Evolutionary conservation across 345 rosid genomes (phyloP).

Genomic region (Populus alba): DNA sequence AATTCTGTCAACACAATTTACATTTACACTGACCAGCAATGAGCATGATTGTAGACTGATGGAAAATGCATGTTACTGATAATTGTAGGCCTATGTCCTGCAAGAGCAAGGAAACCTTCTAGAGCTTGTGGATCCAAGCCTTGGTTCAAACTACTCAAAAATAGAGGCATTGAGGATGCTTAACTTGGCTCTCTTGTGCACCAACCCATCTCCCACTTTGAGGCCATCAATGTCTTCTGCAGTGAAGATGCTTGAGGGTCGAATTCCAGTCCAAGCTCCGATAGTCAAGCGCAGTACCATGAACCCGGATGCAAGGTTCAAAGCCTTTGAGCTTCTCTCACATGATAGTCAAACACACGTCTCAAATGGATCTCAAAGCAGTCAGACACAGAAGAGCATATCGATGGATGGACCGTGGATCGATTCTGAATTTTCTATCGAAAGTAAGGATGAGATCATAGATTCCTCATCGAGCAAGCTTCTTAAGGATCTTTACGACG

Average conservation of each 20-base stretch:
- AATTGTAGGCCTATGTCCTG: slow-evolving; percentile 69
- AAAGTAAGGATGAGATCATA: slow-evolving; percentile 30
- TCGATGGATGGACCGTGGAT: slow-evolving; percentile 69
- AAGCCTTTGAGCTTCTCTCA: slow-evolving; percentile 64
- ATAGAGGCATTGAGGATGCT: slow-evolving; percentile 68
- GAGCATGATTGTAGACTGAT: background rate
- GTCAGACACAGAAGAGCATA: slow-evolving; percentile 39
- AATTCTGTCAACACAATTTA: background rate
- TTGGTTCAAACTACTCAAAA: slow-evolving; percentile 51
- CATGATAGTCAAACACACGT: slow-evolving; percentile 56
- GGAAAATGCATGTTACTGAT: background rate
- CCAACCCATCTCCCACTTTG: slow-evolving; percentile 83
- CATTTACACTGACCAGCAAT: background rate
- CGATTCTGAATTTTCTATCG: slow-evolving; percentile 48
- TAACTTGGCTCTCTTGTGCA: slow-evolving; percentile 71
- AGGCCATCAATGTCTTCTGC: slow-evolving; percentile 88
- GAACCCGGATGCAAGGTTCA: slow-evolving; percentile 63
- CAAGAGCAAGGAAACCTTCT: slow-evolving; percentile 92
- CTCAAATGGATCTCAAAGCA: slow-evolving; percentile 42
- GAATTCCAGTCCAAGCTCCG: slow-evolving; percentile 64
- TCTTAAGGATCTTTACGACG: slow-evolving; percentile 21
- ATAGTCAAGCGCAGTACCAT: slow-evolving; percentile 50
- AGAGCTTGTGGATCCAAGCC: slow-evolving; percentile 72
- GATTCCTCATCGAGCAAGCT: slow-evolving; percentile 34
- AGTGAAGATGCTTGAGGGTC: slow-evolving; percentile 80